A percentile compares a stretch with the other conserved stretches of the same genome.
phyloP scores from a whole-genome alignment of 2,329 filamentous ascomycete species.

The Cladobotryum protrusum region DNA sequence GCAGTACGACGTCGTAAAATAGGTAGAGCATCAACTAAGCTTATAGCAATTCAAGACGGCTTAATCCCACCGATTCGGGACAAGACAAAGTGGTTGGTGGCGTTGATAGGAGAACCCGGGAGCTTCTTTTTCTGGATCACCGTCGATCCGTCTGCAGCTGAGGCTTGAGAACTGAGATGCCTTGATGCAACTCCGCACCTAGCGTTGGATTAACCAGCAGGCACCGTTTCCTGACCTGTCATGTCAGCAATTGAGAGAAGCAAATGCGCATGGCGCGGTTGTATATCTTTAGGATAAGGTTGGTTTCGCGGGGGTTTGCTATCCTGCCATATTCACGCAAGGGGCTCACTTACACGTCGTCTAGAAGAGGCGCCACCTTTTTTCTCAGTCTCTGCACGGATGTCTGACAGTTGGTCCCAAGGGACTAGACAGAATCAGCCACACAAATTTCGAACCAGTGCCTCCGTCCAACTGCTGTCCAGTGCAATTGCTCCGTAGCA shows the following conservation, averaged over 20 bases:
- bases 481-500: background rate
- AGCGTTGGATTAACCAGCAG: background rate
- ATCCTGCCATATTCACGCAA: background rate
- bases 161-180: background rate
- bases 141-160: background rate
- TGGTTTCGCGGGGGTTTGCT: background rate
- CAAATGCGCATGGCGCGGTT: background rate
- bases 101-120: background rate
- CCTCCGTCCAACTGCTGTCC: background rate
- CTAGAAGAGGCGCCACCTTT: background rate
- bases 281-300: background rate
- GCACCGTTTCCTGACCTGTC: background rate
- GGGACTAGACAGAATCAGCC: background rate
- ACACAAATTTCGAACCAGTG: background rate
- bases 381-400: background rate
- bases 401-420: background rate
- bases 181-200: background rate
- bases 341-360: background rate
- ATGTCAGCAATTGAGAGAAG: conserved; percentile 1
- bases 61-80: conserved; percentile 1
- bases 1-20: background rate
- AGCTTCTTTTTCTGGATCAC: background rate
- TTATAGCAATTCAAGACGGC: background rate
- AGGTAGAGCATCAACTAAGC: background rate
- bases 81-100: conserved; percentile 11